phyloP scores from a whole-genome alignment of 495 filamentous ascomycete genomes.

The Penicillium malachiteum region DNA sequence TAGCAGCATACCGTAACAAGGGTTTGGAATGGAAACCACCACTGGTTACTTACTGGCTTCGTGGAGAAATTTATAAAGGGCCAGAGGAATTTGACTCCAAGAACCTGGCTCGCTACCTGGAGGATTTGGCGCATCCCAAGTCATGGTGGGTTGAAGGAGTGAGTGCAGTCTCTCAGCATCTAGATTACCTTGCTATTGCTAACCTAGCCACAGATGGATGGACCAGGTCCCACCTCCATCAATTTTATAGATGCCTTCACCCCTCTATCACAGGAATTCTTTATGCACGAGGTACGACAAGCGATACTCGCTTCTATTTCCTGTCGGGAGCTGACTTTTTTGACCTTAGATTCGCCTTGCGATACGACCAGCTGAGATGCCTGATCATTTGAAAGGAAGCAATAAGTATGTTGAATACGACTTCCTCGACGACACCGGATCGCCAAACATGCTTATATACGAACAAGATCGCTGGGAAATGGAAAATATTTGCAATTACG shows the following conservation, averaged over 20 bases:
- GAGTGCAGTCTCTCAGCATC: background rate
- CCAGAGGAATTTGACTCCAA: background rate
- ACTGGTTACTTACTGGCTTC: constrained; percentile 6
- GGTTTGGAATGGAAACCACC: background rate
- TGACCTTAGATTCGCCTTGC: background rate
- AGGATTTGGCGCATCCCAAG: background rate
- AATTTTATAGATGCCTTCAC: background rate
- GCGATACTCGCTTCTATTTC: background rate
- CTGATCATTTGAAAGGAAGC: background rate
- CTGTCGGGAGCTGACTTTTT: background rate
- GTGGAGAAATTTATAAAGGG: background rate
- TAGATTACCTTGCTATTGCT: background rate
- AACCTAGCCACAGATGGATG: background rate
- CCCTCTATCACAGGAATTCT: background rate
- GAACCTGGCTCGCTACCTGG: background rate
- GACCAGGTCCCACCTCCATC: background rate
- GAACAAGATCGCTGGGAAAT: background rate
- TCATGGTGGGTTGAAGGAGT: background rate
- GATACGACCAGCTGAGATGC: background rate
- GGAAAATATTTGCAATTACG: background rate
- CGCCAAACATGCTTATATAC: background rate
- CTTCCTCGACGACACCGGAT: constrained; percentile 1
- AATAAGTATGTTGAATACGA: background rate
- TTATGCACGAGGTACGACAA: background rate
- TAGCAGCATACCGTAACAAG: background rate